Evolutionary conservation across 176 grass and related monocot genomes (phyloP).

Genomic region (Aegilops speltoides): DNA sequence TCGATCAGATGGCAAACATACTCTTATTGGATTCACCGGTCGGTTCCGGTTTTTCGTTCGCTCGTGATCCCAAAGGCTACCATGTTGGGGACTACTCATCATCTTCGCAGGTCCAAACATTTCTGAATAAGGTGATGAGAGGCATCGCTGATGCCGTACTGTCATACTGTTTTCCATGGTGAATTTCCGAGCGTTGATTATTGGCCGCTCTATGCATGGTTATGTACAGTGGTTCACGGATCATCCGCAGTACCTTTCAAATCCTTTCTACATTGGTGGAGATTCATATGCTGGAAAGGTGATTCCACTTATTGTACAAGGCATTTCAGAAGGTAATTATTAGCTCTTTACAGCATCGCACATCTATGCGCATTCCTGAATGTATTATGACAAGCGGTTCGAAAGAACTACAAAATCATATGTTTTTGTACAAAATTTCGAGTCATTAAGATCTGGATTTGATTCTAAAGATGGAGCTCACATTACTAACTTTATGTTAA

Average conservation of each 20-base stretch:
- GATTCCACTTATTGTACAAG: constrained; percentile 32
- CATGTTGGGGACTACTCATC: constrained; percentile 39
- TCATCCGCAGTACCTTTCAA: constrained; percentile 27
- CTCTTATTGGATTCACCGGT: constrained; percentile 64
- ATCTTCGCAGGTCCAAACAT: constrained; percentile 39
- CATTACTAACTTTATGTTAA: background rate
- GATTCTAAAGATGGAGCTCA: background rate
- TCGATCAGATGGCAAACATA: constrained; percentile 34
- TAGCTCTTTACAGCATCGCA: background rate
- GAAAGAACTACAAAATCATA: background rate
- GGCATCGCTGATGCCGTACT: too few relatives aligned
- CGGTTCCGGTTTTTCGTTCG: constrained; percentile 61
- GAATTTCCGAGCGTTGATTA: too few relatives aligned
- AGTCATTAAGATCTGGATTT: too few relatives aligned
- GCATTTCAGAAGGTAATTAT: constrained; percentile 48
- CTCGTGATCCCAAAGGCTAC: constrained; percentile 43
- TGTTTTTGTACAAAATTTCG: too few relatives aligned
- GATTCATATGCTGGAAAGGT: constrained; percentile 65
- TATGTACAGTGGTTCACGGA: constrained; percentile 50
- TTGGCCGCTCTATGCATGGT: background rate
- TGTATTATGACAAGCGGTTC: background rate
- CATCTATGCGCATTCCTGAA: background rate
- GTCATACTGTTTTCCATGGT: background rate
- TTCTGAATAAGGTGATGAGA: constrained; percentile 48
- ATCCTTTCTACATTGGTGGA: constrained; percentile 60